Evolutionary conservation across 176 grass and related monocot genomes (phyloP), one percentile per base, ranked within the genome.

Genomic region (Carex pumila): DNA sequence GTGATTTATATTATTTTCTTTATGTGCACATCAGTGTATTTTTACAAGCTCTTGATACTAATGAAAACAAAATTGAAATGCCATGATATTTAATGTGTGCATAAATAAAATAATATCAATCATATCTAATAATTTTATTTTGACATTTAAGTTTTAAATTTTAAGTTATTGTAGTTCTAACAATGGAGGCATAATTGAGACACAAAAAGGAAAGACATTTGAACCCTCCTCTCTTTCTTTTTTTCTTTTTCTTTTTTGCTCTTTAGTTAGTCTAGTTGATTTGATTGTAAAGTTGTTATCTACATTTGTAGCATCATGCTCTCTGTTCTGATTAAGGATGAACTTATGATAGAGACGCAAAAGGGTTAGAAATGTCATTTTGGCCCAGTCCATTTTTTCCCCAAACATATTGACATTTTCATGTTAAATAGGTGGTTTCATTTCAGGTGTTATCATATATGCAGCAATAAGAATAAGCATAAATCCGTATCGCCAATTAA

Each of bases 281-380:
- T 77, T 77, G 22, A 77, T 77, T 77, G 73, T 57, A 77, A 77
- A 77, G 21, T 56, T 77, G 50, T 50, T 76, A 56, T 75, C 22
- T 56, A 32, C 25, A 56, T 77, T 32, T 77, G 73, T 55, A 55
- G 50, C 73, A 52, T 52, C 71, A 30, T 75, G 21, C 71, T 75
- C 71, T 50, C 18, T 49, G 69, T 72, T 25, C 30, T 6, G 13
- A 68, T 5, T 39, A 30, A 50, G 71, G 71, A 75, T 75, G 45
- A 52, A 25, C 18, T 74, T 25, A 53, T 52, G 43, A 43, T 25
- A 52, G 71, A 74, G 43, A 36, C 34, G 0, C 25, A 52, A 52
- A 52, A 12, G 14, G 8, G 22, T 9, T 9, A 49, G 6, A 31
- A 49, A 22, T 45, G 34, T 71, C 39, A 7, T 6, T 71, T 71